Percentiles rank a stretch among this genome's conserved stretches.
phyloP scores from a whole-genome alignment of 495 filamentous ascomycete species.

The Penicillium arizonense region DNA sequence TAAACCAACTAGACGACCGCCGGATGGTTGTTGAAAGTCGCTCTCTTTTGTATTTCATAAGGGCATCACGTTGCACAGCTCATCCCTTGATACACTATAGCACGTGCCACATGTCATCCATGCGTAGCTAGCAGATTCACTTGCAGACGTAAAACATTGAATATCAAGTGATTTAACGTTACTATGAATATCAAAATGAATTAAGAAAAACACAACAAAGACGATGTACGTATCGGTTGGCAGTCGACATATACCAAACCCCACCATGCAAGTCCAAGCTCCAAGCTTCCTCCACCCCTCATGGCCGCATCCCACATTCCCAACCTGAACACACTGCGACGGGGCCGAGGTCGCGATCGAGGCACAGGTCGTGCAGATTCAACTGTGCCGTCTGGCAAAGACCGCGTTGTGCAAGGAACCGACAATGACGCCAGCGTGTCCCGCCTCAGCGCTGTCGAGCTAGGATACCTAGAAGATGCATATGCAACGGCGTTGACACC shows the following conservation, averaged over 20 bases:
- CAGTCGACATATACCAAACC: background rate
- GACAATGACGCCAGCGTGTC: slow-evolving; percentile 90
- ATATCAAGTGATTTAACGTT: no score
- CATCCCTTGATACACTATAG: no score
- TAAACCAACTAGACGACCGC: no score
- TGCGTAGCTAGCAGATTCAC: no score
- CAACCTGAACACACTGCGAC: slow-evolving; percentile 68
- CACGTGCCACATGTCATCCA: no score
- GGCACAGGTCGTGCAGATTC: slow-evolving; percentile 13
- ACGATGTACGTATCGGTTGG: background rate
- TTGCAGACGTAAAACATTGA: no score
- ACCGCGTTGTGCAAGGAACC: slow-evolving; percentile 76
- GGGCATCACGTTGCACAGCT: no score
- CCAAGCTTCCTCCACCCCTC: slow-evolving; percentile 21
- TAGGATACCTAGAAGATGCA: slow-evolving; percentile 84
- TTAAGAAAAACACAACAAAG: no score
- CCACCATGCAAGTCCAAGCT: slow-evolving; percentile 17
- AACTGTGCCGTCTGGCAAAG: slow-evolving; percentile 35
- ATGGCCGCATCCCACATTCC: slow-evolving; percentile 77
- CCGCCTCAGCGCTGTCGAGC: slow-evolving; percentile 78
- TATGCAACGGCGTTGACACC: slow-evolving; percentile 69
- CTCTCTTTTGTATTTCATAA: background rate
- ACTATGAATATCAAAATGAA: no score
- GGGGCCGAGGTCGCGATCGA: slow-evolving; percentile 46
- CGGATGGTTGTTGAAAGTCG: no score